Evolutionary conservation across 2,329 filamentous ascomycete species (phyloP).

Genomic region (Paecilomyces niveus): DNA sequence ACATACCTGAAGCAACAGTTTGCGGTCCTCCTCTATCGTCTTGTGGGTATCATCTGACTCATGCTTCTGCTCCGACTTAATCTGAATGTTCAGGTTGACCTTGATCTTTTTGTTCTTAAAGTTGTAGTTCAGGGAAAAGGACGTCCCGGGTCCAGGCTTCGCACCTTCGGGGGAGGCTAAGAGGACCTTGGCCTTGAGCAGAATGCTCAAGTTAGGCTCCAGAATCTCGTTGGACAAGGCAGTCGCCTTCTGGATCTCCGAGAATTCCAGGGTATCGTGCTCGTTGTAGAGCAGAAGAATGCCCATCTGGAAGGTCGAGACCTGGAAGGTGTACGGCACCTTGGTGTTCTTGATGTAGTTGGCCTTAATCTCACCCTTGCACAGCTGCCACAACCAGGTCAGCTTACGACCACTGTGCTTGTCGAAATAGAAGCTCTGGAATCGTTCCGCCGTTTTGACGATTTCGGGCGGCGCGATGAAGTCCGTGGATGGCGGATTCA

Average conservation of each 20-base stretch:
- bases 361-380: conserved; percentile 92
- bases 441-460: conserved; percentile 79
- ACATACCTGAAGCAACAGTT: conserved; percentile 90
- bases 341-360: conserved; percentile 87
- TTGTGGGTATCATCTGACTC: conserved; percentile 98
- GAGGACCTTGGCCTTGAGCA: conserved; percentile 90
- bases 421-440: conserved; percentile 84
- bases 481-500: conserved; percentile 76
- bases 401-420: conserved; percentile 96
- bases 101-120: conserved; percentile 99
- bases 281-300: conserved; percentile 94
- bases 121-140: conserved; percentile 79
- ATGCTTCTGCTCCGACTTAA: conserved; percentile 93
- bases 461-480: conserved; percentile 86
- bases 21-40: conserved; percentile 97
- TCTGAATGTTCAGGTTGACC: conserved; percentile 88
- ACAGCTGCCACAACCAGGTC: conserved; percentile 96
- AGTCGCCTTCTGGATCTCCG: conserved; percentile 78
- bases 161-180: conserved; percentile 62
- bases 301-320: conserved; percentile 97
- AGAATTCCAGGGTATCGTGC: conserved; percentile 73
- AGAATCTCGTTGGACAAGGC: conserved; percentile 73
- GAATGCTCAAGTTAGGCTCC: conserved; percentile 76
- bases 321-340: conserved; percentile 91
- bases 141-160: conserved; percentile 70